phyloP scores from a whole-genome alignment of 306 rosid genomes.

The Acacia confusa region DNA sequence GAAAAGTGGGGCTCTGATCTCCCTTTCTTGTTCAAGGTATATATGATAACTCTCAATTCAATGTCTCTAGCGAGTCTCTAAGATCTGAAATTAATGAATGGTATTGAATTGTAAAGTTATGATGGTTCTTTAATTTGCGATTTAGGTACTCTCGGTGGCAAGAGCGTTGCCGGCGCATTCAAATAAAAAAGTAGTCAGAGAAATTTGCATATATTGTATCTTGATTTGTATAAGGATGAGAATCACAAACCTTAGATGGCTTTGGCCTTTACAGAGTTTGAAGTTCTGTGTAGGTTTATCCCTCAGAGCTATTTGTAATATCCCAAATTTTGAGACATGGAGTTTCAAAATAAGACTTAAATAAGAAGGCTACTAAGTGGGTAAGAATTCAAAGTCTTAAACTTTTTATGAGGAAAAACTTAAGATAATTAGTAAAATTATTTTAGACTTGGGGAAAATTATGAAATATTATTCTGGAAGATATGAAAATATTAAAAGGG shows the following conservation, averaged over 20 bases:
- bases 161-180: conserved; percentile 84
- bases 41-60: background rate
- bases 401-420: too few species aligned
- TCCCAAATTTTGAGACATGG: too few species aligned
- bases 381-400: too few species aligned
- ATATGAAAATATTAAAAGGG: too few species aligned
- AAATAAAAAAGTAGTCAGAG: conserved; percentile 63
- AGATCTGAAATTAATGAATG: background rate
- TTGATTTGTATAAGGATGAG: conserved; percentile 62
- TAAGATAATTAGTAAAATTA: too few species aligned
- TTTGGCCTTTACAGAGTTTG: conserved; percentile 59
- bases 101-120: background rate
- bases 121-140: background rate
- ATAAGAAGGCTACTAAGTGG: too few species aligned
- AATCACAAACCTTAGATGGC: conserved; percentile 93
- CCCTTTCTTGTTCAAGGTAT: conserved; percentile 75
- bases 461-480: too few species aligned
- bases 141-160: conserved; percentile 65
- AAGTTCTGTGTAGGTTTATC: conserved; percentile 75
- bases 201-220: conserved; percentile 56
- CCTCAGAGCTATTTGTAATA: too few species aligned
- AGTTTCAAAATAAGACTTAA: too few species aligned
- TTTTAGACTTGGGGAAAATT: too few species aligned
- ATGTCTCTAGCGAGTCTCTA: background rate
- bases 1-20: conserved; percentile 64